Conservation (phyloP, 2,329 filamentous ascomycete genomes). For the Pyricularia sp. region DNA sequence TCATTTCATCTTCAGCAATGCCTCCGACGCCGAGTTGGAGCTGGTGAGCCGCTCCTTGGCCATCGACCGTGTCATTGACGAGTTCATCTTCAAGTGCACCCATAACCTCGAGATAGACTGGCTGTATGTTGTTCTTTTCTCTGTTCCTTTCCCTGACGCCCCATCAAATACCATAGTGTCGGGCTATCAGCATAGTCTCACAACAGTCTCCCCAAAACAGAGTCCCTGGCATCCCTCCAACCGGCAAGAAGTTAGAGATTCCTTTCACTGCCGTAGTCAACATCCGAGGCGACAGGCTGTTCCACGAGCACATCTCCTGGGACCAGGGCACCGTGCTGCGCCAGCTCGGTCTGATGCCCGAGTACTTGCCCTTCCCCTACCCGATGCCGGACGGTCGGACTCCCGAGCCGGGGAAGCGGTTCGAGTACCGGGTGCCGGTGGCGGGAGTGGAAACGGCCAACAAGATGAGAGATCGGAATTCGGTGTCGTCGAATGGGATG, state of each 20-base stretch:
- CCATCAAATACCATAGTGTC: background rate
- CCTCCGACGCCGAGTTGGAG: conserved; percentile 56
- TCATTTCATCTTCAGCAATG: conserved; percentile 69
- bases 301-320: conserved; percentile 64
- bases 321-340: conserved; percentile 54
- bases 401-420: conserved; percentile 20
- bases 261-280: conserved; percentile 59
- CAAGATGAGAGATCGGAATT: conserved; percentile 39
- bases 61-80: conserved; percentile 62
- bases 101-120: conserved; percentile 57
- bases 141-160: background rate
- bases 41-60: conserved; percentile 64
- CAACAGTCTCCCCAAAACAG: conserved; percentile 19
- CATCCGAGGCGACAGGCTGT: conserved; percentile 57
- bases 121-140: conserved; percentile 36
- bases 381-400: conserved; percentile 27
- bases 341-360: conserved; percentile 53
- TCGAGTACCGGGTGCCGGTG: conserved; percentile 53
- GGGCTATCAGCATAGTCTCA: conserved; percentile 1
- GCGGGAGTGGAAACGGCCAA: conserved; percentile 43
- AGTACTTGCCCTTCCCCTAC: conserved; percentile 57
- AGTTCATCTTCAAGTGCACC: conserved; percentile 58
- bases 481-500: conserved; percentile 47
- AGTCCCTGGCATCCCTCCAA: conserved; percentile 50
- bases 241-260: conserved; percentile 40